Conservation (phyloP, 257 asterid species). For the Nicotiana knightiana region DNA sequence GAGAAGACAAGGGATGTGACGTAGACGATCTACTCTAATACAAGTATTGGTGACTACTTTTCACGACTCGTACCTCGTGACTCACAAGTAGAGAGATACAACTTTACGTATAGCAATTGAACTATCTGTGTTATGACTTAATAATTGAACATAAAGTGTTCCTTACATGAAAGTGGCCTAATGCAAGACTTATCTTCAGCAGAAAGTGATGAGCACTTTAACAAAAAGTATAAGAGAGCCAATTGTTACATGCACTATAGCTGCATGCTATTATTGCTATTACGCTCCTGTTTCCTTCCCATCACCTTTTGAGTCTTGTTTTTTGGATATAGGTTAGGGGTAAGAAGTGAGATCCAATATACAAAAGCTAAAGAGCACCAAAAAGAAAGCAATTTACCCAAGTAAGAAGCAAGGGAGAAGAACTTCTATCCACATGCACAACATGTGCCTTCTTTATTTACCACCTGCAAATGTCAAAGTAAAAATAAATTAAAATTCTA, state of each 20-base stretch:
- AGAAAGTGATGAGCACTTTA: slow-evolving; percentile 3
- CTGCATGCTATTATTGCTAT: background rate
- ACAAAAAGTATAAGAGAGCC: background rate
- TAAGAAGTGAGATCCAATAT: background rate
- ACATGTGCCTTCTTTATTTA: slow-evolving; percentile 16
- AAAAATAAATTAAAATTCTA: background rate
- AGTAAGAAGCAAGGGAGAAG: background rate
- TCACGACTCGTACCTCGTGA: fast-evolving
- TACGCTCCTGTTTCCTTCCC: background rate
- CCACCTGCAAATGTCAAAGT: slow-evolving; percentile 23
- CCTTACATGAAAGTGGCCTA: background rate
- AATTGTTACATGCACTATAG: background rate
- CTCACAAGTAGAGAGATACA: fast-evolving
- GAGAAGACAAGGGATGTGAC: too few relatives aligned
- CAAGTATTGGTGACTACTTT: fast-evolving
- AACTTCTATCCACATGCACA: slow-evolving; percentile 10
- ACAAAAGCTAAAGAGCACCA: slow-evolving; percentile 14
- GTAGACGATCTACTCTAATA: too few relatives aligned
- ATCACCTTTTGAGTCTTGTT: background rate
- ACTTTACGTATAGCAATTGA: background rate
- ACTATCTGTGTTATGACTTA: background rate
- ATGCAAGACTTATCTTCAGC: background rate
- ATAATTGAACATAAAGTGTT: background rate
- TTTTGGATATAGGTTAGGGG: background rate
- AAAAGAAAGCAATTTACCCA: slow-evolving; percentile 19